Evolutionary conservation across 140 eudicot genomes (phyloP).

Genomic region (Anethum foeniculum): DNA sequence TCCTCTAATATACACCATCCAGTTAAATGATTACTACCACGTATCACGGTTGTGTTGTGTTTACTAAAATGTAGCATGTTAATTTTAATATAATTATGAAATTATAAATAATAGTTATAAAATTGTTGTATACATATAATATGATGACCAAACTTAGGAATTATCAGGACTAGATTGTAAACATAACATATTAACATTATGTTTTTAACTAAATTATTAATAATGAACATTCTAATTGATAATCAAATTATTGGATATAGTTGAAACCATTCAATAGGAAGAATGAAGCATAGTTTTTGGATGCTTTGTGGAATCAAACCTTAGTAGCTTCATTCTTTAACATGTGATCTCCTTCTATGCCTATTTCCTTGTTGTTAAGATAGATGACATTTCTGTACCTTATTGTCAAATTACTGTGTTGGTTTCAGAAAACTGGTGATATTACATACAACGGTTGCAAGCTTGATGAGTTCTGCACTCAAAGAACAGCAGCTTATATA

Average conservation of each 20-base stretch:
- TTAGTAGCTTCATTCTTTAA: background rate
- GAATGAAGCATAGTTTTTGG: background rate
- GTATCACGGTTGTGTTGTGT: background rate
- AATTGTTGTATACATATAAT: background rate
- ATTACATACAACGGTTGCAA: conserved; percentile 73
- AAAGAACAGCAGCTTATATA: conserved; percentile 82
- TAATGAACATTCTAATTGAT: background rate
- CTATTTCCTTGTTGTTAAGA: background rate
- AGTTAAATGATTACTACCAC: background rate
- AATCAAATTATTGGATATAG: background rate
- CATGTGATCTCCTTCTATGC: background rate
- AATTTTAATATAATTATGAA: background rate
- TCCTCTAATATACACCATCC: background rate
- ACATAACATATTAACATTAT: background rate
- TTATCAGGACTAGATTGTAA: background rate
- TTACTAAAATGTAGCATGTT: background rate
- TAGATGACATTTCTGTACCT: background rate
- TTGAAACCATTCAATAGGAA: background rate
- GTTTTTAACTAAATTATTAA: background rate
- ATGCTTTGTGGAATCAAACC: background rate
- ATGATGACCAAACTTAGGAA: background rate
- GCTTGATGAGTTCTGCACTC: conserved; percentile 61
- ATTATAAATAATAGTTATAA: background rate
- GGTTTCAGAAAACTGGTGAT: conserved; percentile 60
- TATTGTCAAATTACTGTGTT: conserved; percentile 8